These are phyloP conservation scores for Daldinia decipiens DNA, from an alignment of 495 filamentous ascomycete genomes.

Conservation along the genomic window DNA sequence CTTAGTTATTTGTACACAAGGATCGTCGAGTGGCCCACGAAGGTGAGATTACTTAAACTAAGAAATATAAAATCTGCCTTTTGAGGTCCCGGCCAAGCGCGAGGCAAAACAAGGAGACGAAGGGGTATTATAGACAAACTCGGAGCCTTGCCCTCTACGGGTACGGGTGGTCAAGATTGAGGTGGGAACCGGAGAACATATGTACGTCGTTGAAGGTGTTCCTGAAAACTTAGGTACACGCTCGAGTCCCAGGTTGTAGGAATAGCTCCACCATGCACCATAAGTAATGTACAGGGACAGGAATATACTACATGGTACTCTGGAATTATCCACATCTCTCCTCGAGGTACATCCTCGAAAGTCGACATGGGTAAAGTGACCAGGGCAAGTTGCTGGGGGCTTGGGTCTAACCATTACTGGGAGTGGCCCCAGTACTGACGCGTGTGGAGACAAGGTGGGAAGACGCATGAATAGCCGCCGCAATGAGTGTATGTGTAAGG, in stretches of 20 bases:
- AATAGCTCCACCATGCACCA: constrained; percentile 37
- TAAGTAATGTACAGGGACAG: constrained; percentile 39
- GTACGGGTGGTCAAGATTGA: constrained; percentile 32
- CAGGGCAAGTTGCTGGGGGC: constrained; percentile 36
- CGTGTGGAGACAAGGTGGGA: constrained; percentile 32
- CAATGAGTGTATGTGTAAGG: constrained; percentile 15
- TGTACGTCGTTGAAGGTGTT: constrained; percentile 42
- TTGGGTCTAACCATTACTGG: constrained; percentile 37
- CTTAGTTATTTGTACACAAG: constrained; percentile 42
- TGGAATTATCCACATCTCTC: constrained; percentile 30
- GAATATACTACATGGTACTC: constrained; percentile 36
- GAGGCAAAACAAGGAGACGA: constrained; percentile 40
- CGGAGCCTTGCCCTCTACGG: constrained; percentile 41
- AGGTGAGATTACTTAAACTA: constrained; percentile 20
- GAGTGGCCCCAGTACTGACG: constrained; percentile 35
- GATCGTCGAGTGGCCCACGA: constrained; percentile 19
- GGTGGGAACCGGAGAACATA: constrained; percentile 40
- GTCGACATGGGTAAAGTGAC: constrained; percentile 32
- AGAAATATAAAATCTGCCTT: constrained; percentile 44
- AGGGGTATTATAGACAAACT: constrained; percentile 47
- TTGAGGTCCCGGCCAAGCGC: constrained; percentile 37
- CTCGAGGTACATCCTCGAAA: constrained; percentile 41
- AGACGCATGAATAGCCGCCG: constrained; percentile 44
- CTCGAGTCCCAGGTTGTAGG: constrained; percentile 39
- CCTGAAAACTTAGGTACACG: constrained; percentile 27